These are phyloP conservation scores for Ceratobasidium sp. DNA, from an alignment of 1,284 basidiomycete species.

Conservation along the genomic window DNA sequence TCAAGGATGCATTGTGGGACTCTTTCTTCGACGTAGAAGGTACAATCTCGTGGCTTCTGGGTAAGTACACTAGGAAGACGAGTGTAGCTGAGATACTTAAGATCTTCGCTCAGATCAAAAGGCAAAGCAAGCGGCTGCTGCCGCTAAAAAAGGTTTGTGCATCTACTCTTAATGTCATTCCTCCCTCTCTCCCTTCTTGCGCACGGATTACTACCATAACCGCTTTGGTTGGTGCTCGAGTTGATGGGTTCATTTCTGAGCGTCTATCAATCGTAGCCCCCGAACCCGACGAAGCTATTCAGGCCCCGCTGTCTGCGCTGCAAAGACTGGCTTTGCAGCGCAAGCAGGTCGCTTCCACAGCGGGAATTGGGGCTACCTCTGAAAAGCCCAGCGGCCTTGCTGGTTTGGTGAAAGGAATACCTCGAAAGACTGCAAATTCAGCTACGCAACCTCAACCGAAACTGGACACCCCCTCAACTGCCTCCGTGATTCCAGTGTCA, in stretches of 20 bases:
- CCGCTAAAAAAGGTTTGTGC: slow-evolving; percentile 78
- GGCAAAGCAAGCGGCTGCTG: slow-evolving; percentile 35
- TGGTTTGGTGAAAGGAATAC: slow-evolving; percentile 30
- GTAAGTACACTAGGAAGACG: slow-evolving; percentile 52
- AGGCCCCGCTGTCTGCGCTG: slow-evolving; percentile 73
- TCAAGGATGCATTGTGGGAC: slow-evolving; percentile 88
- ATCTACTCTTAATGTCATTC: slow-evolving; percentile 39
- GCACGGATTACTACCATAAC: not conserved
- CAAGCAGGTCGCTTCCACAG: slow-evolving; percentile 42
- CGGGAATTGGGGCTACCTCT: not conserved
- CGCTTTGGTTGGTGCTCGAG: not conserved
- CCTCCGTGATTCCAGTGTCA: slow-evolving; percentile 5
- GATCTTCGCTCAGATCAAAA: not conserved
- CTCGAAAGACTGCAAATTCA: slow-evolving; percentile 29
- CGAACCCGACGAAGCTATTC: slow-evolving; percentile 51
- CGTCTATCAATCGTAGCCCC: slow-evolving; percentile 8
- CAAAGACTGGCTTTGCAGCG: slow-evolving; percentile 64
- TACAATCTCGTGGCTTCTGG: slow-evolving; percentile 74
- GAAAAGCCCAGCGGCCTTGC: slow-evolving; percentile 21
- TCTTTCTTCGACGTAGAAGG: slow-evolving; percentile 86
- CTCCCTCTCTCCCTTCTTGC: slow-evolving; percentile 7
- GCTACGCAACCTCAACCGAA: slow-evolving; percentile 33
- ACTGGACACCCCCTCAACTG: slow-evolving; percentile 11
- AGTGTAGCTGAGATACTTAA: not conserved
- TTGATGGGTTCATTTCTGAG: slow-evolving; percentile 11